phyloP scores from a whole-genome alignment of 2,329 filamentous ascomycete species.

The Malbranchea cinnamomea region DNA sequence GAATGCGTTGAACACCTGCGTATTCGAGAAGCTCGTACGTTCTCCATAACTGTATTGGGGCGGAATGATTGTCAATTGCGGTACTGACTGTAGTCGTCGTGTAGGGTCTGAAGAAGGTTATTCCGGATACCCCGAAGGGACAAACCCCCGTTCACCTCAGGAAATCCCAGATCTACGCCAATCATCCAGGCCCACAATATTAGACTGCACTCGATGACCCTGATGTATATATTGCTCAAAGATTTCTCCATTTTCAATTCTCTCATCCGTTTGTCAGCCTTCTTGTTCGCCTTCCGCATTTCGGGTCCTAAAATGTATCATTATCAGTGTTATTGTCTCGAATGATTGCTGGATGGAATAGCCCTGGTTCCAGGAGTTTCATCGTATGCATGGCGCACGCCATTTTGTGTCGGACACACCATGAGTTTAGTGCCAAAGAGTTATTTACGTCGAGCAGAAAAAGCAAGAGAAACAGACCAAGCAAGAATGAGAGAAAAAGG shows the following conservation, averaged over 20 bases:
- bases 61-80: slow-evolving; percentile 1
- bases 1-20: slow-evolving; percentile 85
- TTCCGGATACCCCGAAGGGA: slow-evolving; percentile 57
- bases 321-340: too few relatives aligned
- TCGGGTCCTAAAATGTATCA: too few relatives aligned
- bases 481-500: too few relatives aligned
- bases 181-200: slow-evolving; percentile 25
- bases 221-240: slow-evolving; percentile 5
- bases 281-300: too few relatives aligned
- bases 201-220: slow-evolving; percentile 10
- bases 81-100: slow-evolving; percentile 7
- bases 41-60: slow-evolving; percentile 2
- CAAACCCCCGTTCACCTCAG: slow-evolving; percentile 61
- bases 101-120: slow-evolving; percentile 67
- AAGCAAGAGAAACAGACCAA: too few relatives aligned
- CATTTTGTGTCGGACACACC: too few relatives aligned
- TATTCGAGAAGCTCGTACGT: slow-evolving; percentile 86
- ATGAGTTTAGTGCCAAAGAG: too few relatives aligned
- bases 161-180: slow-evolving; percentile 33
- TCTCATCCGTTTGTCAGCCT: slow-evolving; percentile 12
- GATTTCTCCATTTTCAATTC: slow-evolving; percentile 1
- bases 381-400: too few relatives aligned
- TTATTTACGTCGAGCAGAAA: too few relatives aligned
- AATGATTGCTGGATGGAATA: too few relatives aligned
- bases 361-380: too few relatives aligned